phyloP scores from a whole-genome alignment of 495 filamentous ascomycete genomes.

The Pseudevernia furfuracea region DNA sequence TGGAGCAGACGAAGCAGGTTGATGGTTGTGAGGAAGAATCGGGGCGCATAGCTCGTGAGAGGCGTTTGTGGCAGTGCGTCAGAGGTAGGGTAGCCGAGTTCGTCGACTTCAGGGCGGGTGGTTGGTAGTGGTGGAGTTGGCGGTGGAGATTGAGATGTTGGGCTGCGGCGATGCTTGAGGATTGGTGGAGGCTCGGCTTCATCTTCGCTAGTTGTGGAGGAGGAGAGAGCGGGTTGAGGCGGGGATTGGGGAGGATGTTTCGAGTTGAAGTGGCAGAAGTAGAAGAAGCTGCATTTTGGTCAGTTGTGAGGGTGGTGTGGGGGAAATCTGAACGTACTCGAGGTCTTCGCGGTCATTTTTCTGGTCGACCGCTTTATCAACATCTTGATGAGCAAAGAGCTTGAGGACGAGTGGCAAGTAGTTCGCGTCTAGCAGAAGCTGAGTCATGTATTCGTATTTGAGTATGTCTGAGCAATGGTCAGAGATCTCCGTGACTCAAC shows the following conservation, averaged over 20 bases:
- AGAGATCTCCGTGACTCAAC: slow-evolving; percentile 17
- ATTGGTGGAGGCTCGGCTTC: slow-evolving; percentile 83
- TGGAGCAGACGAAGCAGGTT: slow-evolving; percentile 93
- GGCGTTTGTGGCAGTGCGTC: slow-evolving; percentile 58
- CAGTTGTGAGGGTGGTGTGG: slow-evolving; percentile 1
- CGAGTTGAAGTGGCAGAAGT: slow-evolving; percentile 65
- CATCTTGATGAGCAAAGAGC: slow-evolving; percentile 84
- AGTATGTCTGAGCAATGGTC: slow-evolving; percentile 61
- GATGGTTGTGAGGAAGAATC: slow-evolving; percentile 89
- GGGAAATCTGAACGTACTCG: slow-evolving; percentile 48
- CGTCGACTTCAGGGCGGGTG: slow-evolving; percentile 73
- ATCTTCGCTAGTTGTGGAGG: slow-evolving; percentile 44
- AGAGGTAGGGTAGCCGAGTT: slow-evolving; percentile 66
- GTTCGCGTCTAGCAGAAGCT: slow-evolving; percentile 86
- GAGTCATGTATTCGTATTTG: slow-evolving; percentile 92
- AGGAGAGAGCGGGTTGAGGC: slow-evolving; percentile 25
- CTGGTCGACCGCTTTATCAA: slow-evolving; percentile 79
- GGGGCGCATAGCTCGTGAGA: slow-evolving; percentile 83
- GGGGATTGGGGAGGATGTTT: slow-evolving; percentile 34
- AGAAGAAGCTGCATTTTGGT: slow-evolving; percentile 60
- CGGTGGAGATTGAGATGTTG: slow-evolving; percentile 27
- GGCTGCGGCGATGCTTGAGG: slow-evolving; percentile 42
- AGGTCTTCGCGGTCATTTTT: slow-evolving; percentile 75
- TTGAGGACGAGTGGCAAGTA: slow-evolving; percentile 89
- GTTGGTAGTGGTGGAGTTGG: slow-evolving; percentile 32